Evolutionary conservation across 148 eudicot genomes (phyloP).

Genomic region (Diospyros kaki): DNA sequence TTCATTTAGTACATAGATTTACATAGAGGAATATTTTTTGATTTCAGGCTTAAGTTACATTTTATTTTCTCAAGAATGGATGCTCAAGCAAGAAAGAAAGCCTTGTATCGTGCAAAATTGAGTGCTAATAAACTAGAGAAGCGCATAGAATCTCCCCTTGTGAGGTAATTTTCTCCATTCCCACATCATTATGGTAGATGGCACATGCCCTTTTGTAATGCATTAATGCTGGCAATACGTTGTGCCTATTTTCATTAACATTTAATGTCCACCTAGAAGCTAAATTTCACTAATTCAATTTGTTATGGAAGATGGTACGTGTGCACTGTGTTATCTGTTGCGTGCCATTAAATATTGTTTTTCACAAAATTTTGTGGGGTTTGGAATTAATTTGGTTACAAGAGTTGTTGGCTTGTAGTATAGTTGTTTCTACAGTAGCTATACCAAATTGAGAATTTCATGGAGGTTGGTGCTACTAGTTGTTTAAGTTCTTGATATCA

Average conservation of each 20-base stretch:
- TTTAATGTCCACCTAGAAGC: neutral
- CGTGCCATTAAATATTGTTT: neutral
- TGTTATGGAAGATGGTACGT: too few relatives aligned
- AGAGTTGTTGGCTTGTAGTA: slow-evolving; percentile 3
- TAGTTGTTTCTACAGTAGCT: neutral
- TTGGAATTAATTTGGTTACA: neutral
- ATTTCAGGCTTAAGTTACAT: neutral
- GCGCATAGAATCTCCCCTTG: slow-evolving; percentile 85
- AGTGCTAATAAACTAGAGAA: slow-evolving; percentile 54
- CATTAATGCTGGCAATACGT: too few relatives aligned
- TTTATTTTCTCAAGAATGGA: slow-evolving; percentile 40
- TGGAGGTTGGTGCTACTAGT: neutral
- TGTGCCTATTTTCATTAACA: neutral
- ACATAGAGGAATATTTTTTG: neutral
- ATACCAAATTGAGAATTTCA: neutral
- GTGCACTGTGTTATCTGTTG: neutral
- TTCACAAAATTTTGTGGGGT: neutral
- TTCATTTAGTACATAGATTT: too few relatives aligned
- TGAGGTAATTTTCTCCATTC: slow-evolving; percentile 44
- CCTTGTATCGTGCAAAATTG: slow-evolving; percentile 70
- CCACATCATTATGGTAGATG: neutral
- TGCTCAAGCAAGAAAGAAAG: slow-evolving; percentile 68
- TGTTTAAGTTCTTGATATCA: neutral
- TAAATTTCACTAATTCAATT: neutral
- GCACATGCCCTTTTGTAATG: neutral